Conservation (phyloP, 352 stramenopile species). For the Phytophthora brassicae region DNA sequence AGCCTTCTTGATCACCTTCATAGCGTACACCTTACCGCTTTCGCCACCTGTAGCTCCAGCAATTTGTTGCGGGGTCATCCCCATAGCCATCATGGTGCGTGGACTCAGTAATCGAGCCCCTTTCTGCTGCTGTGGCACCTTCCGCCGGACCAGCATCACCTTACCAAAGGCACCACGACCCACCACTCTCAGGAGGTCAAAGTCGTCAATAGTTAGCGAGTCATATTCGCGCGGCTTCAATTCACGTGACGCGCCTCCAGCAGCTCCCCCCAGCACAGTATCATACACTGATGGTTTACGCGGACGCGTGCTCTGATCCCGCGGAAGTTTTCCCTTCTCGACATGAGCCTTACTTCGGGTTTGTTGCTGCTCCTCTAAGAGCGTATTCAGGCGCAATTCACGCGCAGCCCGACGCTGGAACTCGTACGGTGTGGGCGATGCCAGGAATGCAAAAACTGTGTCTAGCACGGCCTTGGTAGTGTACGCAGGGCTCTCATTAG, state of each 20-base stretch:
- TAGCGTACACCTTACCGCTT: constrained; percentile 77
- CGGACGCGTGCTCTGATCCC: constrained; percentile 9
- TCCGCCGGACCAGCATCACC: constrained; percentile 88
- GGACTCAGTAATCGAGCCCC: constrained; percentile 36
- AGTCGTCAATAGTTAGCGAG: constrained; percentile 91
- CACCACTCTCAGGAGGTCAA: constrained; percentile 97
- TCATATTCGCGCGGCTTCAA: constrained; percentile 50
- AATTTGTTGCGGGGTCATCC: constrained; percentile 40
- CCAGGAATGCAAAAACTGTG: constrained; percentile 83
- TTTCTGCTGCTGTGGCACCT: constrained; percentile 39
- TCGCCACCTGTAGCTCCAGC: constrained; percentile 27
- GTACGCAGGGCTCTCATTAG: constrained; percentile 61
- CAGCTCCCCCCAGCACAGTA: constrained; percentile 20
- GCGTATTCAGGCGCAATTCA: constrained; percentile 50
- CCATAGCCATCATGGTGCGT: constrained; percentile 41
- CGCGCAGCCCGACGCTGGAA: constrained; percentile 64
- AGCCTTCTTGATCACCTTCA: constrained; percentile 93
- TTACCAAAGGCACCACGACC: constrained; percentile 97
- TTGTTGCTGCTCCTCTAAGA: constrained; percentile 43
- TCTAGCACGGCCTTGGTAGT: constrained; percentile 73
- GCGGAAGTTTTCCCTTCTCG: constrained; percentile 6
- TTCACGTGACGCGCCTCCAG: constrained; percentile 22
- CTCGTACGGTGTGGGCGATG: constrained; percentile 73
- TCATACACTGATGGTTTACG: constrained; percentile 31
- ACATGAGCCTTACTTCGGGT: constrained; percentile 1